Evolutionary conservation across 2,329 filamentous ascomycete species (phyloP), one percentile per base, ranked within the genome.

Genomic region (Aspergillus terreus): DNA sequence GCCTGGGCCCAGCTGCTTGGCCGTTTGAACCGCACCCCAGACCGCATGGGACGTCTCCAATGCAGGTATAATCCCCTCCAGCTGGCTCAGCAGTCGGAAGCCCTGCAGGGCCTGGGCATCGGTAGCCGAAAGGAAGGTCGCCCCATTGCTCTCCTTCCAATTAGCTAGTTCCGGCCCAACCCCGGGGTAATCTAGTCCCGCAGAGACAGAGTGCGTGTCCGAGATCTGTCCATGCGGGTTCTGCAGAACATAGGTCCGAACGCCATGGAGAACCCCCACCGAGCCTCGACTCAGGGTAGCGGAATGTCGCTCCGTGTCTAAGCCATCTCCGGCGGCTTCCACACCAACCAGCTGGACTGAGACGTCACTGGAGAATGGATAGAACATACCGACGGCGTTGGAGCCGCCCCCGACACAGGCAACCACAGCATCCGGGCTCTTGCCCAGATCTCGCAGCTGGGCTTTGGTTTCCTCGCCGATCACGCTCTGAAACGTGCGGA

Each of bases 331-430:
- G 38, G 88, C 92, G 2, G 92, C 92, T 76, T 97, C 92, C 2
- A 97, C 90, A 54, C 92, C 94, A n/a, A 96, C 78, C 4, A 95
- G 81, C 73, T 90, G 88, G 50, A 97, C 92, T 47, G 79, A 84
- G 0, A 79, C 78, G 63, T 97, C 91, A 15, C 89, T 83, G 51
- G 86, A 79, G 74, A 97, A 97, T 32, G 92, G 92, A 71, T 91
- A 92, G 76, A 97, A 97, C 91, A 97, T 96, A 73, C 92, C 92
- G 1, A 86, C 84, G 1, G 92, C 92, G 66, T 96, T 96, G 67
- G 86, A 91, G 46, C 92, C 92, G 58, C 92, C 92, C 46, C 92
- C 92, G 4, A 97, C 92, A 65, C 92, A 96, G 4, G 92, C 92
- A n/a, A 97, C 90, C n/a, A 97, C 90, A 0, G 91, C 92, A 62